Evolutionary conservation across 495 filamentous ascomycete genomes (phyloP).

Genomic region (Aspergillus steynii): DNA sequence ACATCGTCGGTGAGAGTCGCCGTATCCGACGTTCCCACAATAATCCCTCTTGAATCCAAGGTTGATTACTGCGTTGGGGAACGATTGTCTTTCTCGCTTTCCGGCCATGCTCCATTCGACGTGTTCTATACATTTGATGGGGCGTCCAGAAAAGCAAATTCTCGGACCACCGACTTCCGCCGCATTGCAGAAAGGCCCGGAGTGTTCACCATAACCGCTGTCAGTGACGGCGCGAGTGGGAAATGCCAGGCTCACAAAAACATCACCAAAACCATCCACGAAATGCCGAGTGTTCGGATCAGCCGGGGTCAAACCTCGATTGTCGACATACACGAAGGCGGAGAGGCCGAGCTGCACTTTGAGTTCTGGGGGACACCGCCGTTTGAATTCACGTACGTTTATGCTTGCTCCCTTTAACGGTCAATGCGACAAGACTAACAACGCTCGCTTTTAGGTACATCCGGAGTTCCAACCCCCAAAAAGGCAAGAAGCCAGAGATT

Average conservation of each 20-base stretch:
- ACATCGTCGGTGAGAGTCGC: conserved; percentile 76
- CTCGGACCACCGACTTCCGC: conserved; percentile 74
- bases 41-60: conserved; percentile 81
- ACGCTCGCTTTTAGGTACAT: conserved; percentile 61
- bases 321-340: conserved; percentile 95
- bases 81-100: conserved; percentile 83
- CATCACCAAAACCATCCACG: conserved; percentile 79
- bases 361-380: conserved; percentile 94
- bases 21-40: conserved; percentile 88
- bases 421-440: conserved; percentile 14
- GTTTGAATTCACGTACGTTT: conserved; percentile 84
- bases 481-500: conserved; percentile 73
- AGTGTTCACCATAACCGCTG: conserved; percentile 78
- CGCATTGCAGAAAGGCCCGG: conserved; percentile 90
- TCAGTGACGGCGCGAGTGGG: conserved; percentile 77
- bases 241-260: conserved; percentile 75
- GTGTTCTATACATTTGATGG: conserved; percentile 89
- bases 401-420: neutral
- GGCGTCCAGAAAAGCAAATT: conserved; percentile 72
- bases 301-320: conserved; percentile 73
- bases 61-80: conserved; percentile 94
- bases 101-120: conserved; percentile 85
- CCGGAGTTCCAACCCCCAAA: conserved; percentile 76
- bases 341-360: conserved; percentile 87
- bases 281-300: conserved; percentile 86